phyloP scores from a whole-genome alignment of 2,329 filamentous ascomycete genomes.

The Aureobasidium sp. region DNA sequence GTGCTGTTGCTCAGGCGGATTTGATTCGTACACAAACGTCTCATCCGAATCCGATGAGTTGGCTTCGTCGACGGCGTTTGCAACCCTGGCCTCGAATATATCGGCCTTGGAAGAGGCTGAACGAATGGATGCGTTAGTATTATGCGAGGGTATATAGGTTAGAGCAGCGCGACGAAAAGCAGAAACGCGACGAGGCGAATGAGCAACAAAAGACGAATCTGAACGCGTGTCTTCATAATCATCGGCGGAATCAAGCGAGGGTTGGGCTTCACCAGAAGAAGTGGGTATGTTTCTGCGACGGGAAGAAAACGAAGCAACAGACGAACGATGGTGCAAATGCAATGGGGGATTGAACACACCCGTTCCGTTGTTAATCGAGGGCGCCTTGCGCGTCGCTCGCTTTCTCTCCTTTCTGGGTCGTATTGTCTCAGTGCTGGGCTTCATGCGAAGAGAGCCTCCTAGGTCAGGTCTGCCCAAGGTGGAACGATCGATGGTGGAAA shows the following conservation, averaged over 20 bases:
- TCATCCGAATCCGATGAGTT: conserved; percentile 97
- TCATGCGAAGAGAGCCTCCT: conserved; percentile 70
- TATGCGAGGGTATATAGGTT: conserved; percentile 5
- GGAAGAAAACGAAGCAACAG: conserved; percentile 18
- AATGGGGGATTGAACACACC: conserved; percentile 51
- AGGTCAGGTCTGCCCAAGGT: conserved; percentile 54
- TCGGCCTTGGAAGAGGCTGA: conserved; percentile 88
- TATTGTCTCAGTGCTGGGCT: conserved; percentile 92
- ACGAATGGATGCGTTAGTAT: conserved; percentile 24
- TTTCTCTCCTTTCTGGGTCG: conserved; percentile 90
- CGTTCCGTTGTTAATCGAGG: conserved; percentile 62
- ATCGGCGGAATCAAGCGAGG: conserved; percentile 1
- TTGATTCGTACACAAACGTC: conserved; percentile 98
- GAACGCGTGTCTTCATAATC: conserved; percentile 8
- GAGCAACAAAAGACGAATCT: conserved; percentile 11
- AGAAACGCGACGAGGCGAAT: conserved; percentile 4
- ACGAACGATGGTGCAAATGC: conserved; percentile 20
- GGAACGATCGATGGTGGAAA: conserved; percentile 55
- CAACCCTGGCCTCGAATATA: conserved; percentile 95
- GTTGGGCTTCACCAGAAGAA: neutral
- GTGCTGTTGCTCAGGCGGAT: conserved; percentile 59
- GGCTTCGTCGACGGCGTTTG: conserved; percentile 89
- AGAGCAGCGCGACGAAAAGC: conserved; percentile 9
- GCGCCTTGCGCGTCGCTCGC: conserved; percentile 67
- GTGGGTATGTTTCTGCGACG: conserved; percentile 4